These are phyloP conservation scores for Pelargonium australe DNA, from an alignment of 441 rosid genomes.

Conservation along the genomic window DNA sequence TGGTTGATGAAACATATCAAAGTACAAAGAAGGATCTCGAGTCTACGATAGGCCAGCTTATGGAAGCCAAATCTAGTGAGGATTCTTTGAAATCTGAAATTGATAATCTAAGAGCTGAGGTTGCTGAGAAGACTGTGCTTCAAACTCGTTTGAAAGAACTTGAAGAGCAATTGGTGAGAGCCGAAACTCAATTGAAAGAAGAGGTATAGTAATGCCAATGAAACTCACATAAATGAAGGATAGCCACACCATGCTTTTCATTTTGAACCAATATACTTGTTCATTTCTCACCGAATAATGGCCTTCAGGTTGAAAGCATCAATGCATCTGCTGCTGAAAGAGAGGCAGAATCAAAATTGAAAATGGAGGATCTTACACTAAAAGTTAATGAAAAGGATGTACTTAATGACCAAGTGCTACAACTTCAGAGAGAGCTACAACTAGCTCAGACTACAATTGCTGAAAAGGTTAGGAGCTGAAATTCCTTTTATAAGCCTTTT, in stretches of 20 bases:
- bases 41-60: conserved; percentile 46
- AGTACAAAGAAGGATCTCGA: conserved; percentile 72
- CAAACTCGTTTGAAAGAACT: conserved; percentile 56
- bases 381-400: conserved; percentile 37
- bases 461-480: conserved; percentile 44
- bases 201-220: conserved; percentile 33
- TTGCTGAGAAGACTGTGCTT: conserved; percentile 47
- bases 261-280: background rate
- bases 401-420: conserved; percentile 36
- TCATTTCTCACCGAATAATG: background rate
- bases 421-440: conserved; percentile 53
- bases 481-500: background rate
- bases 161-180: conserved; percentile 40
- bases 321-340: conserved; percentile 36
- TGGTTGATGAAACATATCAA: conserved; percentile 54
- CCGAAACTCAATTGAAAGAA: conserved; percentile 48
- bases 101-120: conserved; percentile 43
- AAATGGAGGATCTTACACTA: conserved; percentile 41
- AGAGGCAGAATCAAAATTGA: conserved; percentile 41
- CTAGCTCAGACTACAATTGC: conserved; percentile 34
- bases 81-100: conserved; percentile 48
- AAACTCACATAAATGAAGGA: conserved; percentile 1
- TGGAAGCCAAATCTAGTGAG: conserved; percentile 46
- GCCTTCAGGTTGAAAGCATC: conserved; percentile 21
- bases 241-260: background rate